Evolutionary conservation across 2,329 filamentous ascomycete genomes (phyloP).

Genomic region (Xylariaceae sp.): DNA sequence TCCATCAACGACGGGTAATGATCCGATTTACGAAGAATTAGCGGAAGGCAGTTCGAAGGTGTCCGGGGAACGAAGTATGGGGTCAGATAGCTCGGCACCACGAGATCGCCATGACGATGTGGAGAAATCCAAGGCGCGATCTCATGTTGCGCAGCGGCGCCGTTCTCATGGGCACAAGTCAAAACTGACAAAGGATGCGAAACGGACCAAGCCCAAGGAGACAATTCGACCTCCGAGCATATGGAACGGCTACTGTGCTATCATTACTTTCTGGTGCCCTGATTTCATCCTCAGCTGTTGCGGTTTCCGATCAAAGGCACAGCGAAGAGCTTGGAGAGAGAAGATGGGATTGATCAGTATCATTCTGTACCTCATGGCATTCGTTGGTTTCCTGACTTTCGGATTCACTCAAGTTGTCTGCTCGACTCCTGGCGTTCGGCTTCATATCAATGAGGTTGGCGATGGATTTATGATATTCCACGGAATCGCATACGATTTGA

Average conservation of each 20-base stretch:
- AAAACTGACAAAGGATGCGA: constrained; percentile 49
- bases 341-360: constrained; percentile 97
- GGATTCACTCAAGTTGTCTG: constrained; percentile 91
- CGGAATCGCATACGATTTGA: constrained; percentile 81
- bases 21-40: constrained; percentile 73
- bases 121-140: constrained; percentile 35
- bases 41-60: constrained; percentile 59
- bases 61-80: constrained; percentile 44
- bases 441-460: constrained; percentile 78
- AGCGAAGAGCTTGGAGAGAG: constrained; percentile 91
- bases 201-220: constrained; percentile 52
- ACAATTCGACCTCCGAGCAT: constrained; percentile 73
- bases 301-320: constrained; percentile 76
- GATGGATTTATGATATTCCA: constrained; percentile 93
- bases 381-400: constrained; percentile 94
- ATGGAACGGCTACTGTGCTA: constrained; percentile 93
- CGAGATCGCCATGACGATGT: constrained; percentile 34
- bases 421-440: constrained; percentile 61
- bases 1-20: constrained; percentile 88
- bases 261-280: constrained; percentile 92
- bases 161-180: constrained; percentile 54
- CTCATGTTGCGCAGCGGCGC: constrained; percentile 36
- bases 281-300: constrained; percentile 79
- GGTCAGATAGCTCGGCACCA: constrained; percentile 42
- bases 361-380: constrained; percentile 78